phyloP scores from a whole-genome alignment of 2,329 filamentous ascomycete genomes.

The Metarhizium humberi region DNA sequence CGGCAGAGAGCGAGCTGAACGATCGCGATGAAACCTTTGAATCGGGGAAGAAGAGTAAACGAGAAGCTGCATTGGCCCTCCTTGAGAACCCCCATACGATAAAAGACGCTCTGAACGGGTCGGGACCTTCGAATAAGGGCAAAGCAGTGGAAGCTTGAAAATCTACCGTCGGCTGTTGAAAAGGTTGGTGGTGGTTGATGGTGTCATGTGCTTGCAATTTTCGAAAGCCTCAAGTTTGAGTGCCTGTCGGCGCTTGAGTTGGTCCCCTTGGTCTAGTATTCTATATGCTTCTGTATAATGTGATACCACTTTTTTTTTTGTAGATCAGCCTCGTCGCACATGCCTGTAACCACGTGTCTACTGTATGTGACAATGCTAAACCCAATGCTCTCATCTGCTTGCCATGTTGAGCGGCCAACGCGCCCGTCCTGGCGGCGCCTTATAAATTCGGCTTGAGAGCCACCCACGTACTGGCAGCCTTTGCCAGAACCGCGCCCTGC shows the following conservation, averaged over 20 bases:
- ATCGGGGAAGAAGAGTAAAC: slow-evolving; percentile 37
- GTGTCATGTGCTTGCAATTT: not conserved
- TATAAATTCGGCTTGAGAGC: slow-evolving; percentile 21
- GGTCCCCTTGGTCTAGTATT: not conserved
- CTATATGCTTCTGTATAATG: slow-evolving; percentile 1
- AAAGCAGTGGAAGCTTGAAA: not conserved
- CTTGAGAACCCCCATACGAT: slow-evolving; percentile 39
- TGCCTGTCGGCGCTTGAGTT: not conserved
- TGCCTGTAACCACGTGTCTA: too few relatives aligned
- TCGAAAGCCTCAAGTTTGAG: not conserved
- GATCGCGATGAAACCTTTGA: slow-evolving; percentile 32
- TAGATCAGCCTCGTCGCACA: not conserved
- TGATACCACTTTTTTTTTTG: slow-evolving; percentile 6
- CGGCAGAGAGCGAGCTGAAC: slow-evolving; percentile 42
- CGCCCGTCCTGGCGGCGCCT: not conserved
- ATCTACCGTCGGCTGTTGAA: not conserved
- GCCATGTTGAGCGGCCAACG: not conserved
- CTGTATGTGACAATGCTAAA: not conserved
- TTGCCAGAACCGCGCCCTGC: slow-evolving; percentile 19
- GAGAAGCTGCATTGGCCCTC: slow-evolving; percentile 40
- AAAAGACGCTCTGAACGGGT: slow-evolving; percentile 25
- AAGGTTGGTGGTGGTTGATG: not conserved
- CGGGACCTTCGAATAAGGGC: slow-evolving; percentile 16
- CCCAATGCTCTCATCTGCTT: not conserved
- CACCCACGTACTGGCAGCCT: slow-evolving; percentile 23